phyloP scores from a whole-genome alignment of 140 eudicot genomes.

The Cichorium intybus region DNA sequence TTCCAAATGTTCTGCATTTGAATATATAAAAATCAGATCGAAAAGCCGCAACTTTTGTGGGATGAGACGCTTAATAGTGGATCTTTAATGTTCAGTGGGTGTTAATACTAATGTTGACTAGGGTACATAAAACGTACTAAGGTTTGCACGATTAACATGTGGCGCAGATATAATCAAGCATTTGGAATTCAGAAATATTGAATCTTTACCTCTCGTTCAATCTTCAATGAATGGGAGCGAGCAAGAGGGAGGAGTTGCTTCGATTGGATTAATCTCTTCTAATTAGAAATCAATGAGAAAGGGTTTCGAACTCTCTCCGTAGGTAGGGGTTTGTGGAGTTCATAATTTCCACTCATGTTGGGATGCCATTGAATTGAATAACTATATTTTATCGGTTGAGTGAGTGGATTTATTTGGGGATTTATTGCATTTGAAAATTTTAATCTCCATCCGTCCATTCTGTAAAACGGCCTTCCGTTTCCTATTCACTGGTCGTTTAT shows the following conservation, averaged over 20 bases:
- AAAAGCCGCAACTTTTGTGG: not conserved
- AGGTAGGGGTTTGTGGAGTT: not conserved
- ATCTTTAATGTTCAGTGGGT: conserved; percentile 7
- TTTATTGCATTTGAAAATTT: too few species aligned
- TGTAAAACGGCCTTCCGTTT: too few species aligned
- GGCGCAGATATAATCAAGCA: conserved; percentile 10
- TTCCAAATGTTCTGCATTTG: not conserved
- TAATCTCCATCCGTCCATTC: too few species aligned
- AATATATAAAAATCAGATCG: conserved; percentile 19
- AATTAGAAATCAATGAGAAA: not conserved
- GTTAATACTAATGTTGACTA: conserved; percentile 1
- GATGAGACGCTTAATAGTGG: not conserved
- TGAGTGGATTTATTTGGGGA: not conserved
- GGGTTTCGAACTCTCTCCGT: not conserved
- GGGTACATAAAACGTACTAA: not conserved
- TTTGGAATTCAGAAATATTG: conserved; percentile 8
- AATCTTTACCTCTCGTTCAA: conserved; percentile 24
- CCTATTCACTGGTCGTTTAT: too few species aligned
- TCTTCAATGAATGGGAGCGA: conserved; percentile 17
- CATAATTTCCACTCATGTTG: conserved; percentile 9
- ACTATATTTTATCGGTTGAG: not conserved
- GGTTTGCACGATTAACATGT: not conserved
- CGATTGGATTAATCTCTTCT: not conserved
- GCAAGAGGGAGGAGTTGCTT: not conserved
- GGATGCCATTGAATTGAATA: not conserved